Percentiles rank a stretch among this genome's conserved stretches.
Conservation (phyloP, 1,139 yeast species). For the Pichia norvegensis region DNA sequence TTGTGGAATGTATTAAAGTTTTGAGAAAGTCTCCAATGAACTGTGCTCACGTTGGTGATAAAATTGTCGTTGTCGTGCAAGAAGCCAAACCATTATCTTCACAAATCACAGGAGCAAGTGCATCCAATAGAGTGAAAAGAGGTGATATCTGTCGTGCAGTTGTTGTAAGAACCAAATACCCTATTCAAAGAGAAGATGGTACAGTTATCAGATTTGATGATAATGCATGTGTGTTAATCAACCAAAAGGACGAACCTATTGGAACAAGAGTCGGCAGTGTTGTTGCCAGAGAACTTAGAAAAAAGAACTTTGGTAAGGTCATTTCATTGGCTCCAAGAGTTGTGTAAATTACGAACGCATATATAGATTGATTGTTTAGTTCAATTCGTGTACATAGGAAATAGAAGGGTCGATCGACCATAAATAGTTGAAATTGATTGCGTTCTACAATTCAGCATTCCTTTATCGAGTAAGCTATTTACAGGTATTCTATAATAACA, state of each 20-base stretch:
- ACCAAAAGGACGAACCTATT: constrained; percentile 82
- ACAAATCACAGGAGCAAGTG: constrained; percentile 54
- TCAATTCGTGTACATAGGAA: neutral
- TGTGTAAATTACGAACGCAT: constrained; percentile 3
- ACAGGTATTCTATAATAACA: too few relatives aligned
- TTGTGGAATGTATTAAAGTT: constrained; percentile 94
- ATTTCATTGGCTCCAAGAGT: constrained; percentile 89
- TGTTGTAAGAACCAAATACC: constrained; percentile 87
- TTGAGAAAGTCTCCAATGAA: constrained; percentile 80
- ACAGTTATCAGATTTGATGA: constrained; percentile 84
- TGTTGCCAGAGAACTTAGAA: constrained; percentile 86
- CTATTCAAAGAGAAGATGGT: constrained; percentile 81
- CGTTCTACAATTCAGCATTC: too few relatives aligned
- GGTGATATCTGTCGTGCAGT: constrained; percentile 97
- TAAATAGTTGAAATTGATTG: too few relatives aligned
- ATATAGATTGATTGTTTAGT: neutral
- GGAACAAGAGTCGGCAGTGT: constrained; percentile 92
- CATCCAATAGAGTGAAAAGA: constrained; percentile 77
- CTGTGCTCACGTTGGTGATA: constrained; percentile 82
- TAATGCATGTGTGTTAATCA: constrained; percentile 91
- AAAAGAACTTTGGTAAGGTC: constrained; percentile 76
- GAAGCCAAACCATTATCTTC: constrained; percentile 71
- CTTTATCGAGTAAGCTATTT: too few relatives aligned
- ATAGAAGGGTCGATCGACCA: constrained; percentile 1
- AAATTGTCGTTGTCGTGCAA: constrained; percentile 89